phyloP scores from a whole-genome alignment of 768 basidiomycete genomes.

The Coprinopsis marcescibilis region DNA sequence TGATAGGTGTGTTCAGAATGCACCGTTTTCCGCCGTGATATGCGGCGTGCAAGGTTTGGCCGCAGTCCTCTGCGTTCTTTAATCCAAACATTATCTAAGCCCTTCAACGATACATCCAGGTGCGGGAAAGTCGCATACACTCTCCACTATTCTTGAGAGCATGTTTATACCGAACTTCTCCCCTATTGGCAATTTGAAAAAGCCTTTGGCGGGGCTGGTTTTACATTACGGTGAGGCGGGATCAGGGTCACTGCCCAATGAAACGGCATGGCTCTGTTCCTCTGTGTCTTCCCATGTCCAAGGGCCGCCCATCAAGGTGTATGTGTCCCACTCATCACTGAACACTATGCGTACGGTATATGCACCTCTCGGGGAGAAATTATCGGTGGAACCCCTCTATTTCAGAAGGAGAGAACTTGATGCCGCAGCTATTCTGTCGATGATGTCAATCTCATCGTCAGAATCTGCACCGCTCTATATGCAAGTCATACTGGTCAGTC shows the following conservation, averaged over 20 bases:
- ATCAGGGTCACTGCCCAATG: conserved; percentile 47
- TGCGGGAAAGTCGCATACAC: conserved; percentile 70
- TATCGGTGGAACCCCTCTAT: conserved; percentile 49
- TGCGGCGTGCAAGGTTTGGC: conserved; percentile 60
- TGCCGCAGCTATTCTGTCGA: conserved; percentile 60
- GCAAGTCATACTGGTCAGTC: conserved; percentile 56
- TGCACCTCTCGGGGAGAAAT: conserved; percentile 39
- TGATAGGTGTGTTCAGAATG: conserved; percentile 39
- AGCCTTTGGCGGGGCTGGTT: conserved; percentile 56
- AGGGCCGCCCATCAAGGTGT: conserved; percentile 39
- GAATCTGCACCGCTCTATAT: conserved; percentile 64
- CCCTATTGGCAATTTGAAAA: conserved; percentile 44
- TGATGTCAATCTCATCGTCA: conserved; percentile 66
- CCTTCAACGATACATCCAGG: conserved; percentile 27
- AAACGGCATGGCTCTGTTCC: conserved; percentile 56
- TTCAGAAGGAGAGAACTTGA: conserved; percentile 60
- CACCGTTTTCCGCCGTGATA: conserved; percentile 69
- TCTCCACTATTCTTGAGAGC: conserved; percentile 62
- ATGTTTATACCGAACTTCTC: conserved; percentile 55
- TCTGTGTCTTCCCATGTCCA: conserved; percentile 25
- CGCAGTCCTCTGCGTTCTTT: not conserved
- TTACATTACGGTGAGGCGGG: conserved; percentile 71
- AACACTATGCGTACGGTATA: conserved; percentile 58
- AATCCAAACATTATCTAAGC: not conserved
- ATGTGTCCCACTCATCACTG: conserved; percentile 55